phyloP scores from a whole-genome alignment of 1,139 yeast species.

The Geotrichum bryndzae region DNA sequence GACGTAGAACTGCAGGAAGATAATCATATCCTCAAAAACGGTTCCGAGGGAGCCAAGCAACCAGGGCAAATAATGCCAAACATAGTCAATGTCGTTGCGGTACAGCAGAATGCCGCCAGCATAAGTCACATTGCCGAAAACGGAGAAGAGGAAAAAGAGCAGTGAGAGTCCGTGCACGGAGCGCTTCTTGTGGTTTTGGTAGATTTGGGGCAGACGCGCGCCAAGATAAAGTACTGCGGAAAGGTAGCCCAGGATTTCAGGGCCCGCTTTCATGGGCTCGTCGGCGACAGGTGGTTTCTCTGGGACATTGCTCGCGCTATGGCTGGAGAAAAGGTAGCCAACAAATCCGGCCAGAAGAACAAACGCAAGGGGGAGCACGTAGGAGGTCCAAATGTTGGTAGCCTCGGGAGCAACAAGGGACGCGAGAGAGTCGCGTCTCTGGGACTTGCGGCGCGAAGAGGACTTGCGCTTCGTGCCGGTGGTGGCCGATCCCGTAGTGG shows the following conservation, averaged over 20 bases:
- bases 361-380: conserved; percentile 54
- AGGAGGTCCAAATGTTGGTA: conserved; percentile 37
- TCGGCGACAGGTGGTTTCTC: conserved; percentile 24
- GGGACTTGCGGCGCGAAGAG: conserved; percentile 15
- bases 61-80: conserved; percentile 65
- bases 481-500: conserved; percentile 12
- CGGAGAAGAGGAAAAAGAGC: conserved; percentile 66
- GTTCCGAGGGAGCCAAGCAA: conserved; percentile 70
- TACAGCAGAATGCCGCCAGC: conserved; percentile 68
- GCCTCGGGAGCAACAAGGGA: conserved; percentile 23
- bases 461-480: conserved; percentile 6
- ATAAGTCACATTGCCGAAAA: conserved; percentile 70
- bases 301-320: conserved; percentile 7
- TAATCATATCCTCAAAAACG: conserved; percentile 57
- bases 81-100: conserved; percentile 55
- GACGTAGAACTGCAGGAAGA: conserved; percentile 59
- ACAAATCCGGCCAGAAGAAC: conserved; percentile 63
- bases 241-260: conserved; percentile 65
- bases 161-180: conserved; percentile 72
- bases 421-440: conserved; percentile 28
- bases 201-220: conserved; percentile 74
- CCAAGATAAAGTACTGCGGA: conserved; percentile 67
- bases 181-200: conserved; percentile 60
- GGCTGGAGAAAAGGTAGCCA: conserved; percentile 51
- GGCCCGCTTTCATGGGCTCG: conserved; percentile 44